Percentiles rank a stretch among this genome's conserved stretches.
Evolutionary conservation across 2,329 filamentous ascomycete genomes (phyloP).

Genomic region (Neonectria neomacrospora): DNA sequence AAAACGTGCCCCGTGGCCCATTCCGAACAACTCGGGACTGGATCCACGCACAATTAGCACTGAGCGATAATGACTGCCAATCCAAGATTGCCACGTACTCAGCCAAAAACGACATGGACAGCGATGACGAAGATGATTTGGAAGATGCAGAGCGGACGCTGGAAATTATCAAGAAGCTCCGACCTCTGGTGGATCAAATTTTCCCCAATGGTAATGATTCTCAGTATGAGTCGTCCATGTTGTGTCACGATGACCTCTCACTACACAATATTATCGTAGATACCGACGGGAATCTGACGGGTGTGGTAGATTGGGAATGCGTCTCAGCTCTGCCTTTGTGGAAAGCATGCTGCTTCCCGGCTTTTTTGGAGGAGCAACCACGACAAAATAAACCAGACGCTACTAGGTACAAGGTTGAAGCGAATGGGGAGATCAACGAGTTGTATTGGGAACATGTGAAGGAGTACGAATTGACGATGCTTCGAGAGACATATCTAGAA

Average conservation of each 20-base stretch:
- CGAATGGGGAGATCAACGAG: background rate
- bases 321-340: conserved; percentile 54
- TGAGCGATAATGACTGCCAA: conserved; percentile 17
- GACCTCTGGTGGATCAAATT: conserved; percentile 44
- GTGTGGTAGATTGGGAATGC: conserved; percentile 57
- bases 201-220: conserved; percentile 40
- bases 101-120: background rate
- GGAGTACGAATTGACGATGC: conserved; percentile 53
- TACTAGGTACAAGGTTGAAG: conserved; percentile 34
- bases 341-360: conserved; percentile 49
- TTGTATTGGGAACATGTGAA: conserved; percentile 53
- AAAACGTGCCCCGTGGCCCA: conserved; percentile 50
- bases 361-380: conserved; percentile 47
- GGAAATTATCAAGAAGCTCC: conserved; percentile 42
- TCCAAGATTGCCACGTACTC: conserved; percentile 10
- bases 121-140: conserved; percentile 42
- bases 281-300: conserved; percentile 48
- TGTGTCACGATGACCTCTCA: conserved; percentile 52
- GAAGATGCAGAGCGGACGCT: conserved; percentile 47
- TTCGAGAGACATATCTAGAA: conserved; percentile 46
- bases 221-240: conserved; percentile 43
- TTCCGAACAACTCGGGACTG: conserved; percentile 51
- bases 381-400: conserved; percentile 22
- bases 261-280: conserved; percentile 55
- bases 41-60: conserved; percentile 45